Evolutionary conservation across 2,329 filamentous ascomycete species (phyloP).

Genomic region (Laburnicola sp.): DNA sequence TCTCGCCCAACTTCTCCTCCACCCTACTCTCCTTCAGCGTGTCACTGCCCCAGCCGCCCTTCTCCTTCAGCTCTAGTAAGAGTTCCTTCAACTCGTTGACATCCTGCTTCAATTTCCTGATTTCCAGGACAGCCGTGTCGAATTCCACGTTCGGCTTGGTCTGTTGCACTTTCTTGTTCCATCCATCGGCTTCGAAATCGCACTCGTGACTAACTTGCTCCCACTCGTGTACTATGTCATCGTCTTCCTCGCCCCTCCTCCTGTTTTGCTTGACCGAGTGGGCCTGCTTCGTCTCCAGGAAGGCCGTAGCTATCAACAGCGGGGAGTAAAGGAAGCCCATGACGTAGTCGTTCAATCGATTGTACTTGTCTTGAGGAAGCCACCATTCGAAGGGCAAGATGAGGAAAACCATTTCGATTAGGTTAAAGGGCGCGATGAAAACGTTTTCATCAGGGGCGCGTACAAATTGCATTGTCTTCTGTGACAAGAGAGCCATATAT

Average conservation of each 20-base stretch:
- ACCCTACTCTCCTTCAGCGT: slow-evolving; percentile 36
- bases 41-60: slow-evolving; percentile 33
- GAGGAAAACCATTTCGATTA: slow-evolving; percentile 82
- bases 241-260: slow-evolving; percentile 79
- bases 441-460: slow-evolving; percentile 97
- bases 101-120: slow-evolving; percentile 50
- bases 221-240: slow-evolving; percentile 90
- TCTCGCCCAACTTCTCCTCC: slow-evolving; percentile 27
- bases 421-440: slow-evolving; percentile 93
- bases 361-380: slow-evolving; percentile 74
- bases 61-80: slow-evolving; percentile 32
- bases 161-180: slow-evolving; percentile 77
- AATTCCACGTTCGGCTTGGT: slow-evolving; percentile 80
- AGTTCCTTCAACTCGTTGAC: slow-evolving; percentile 51
- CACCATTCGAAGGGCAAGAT: slow-evolving; percentile 92
- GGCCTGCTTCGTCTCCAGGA: slow-evolving; percentile 52
- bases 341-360: slow-evolving; percentile 81
- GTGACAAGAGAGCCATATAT: slow-evolving; percentile 87
- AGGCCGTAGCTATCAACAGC: slow-evolving; percentile 75
- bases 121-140: slow-evolving; percentile 73
- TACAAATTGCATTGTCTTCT: slow-evolving; percentile 96
- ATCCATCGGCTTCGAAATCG: slow-evolving; percentile 82
- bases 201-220: slow-evolving; percentile 74
- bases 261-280: slow-evolving; percentile 72
- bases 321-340: slow-evolving; percentile 88